Base-by-base conservation (phyloP, 108 stramenopile species). In the Conticribra guillardii region DNA sequence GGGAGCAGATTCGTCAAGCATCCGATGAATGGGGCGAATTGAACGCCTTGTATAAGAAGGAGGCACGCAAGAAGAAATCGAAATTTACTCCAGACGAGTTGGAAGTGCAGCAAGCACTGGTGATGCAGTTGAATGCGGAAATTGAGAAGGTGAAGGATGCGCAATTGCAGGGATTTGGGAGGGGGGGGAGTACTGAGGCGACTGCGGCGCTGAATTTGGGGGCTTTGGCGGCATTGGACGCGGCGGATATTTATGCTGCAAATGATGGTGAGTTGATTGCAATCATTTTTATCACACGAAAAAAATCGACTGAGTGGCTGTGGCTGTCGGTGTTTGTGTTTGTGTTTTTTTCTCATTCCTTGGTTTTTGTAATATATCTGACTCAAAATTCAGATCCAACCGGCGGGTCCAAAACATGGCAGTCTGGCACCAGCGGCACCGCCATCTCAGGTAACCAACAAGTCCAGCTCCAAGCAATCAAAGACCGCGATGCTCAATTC, bases 1-100 rank as follows among this genome's bases (percentile, higher is more conserved):
- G 92, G 8, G 90, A 93, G 69, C 57, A 85, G 45, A 76, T 89
- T 54, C 87, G 91, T 22, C 86, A 86, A 49, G 82, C 89, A 9
- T 65, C 65, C 16, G 92, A 96, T 44, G 95, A 96, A 68, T 96
- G 95, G 95, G 69, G 74, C 21, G 89, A 93, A 52, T 34, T 96
- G 54, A 91, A 96, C 44, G 85, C 58, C 2, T 68, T 96, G 49
- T 92, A 93, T 62, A 91, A 93, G 63, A 90, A 82, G 48, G 95
- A 96, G 67, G 87, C 90, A 16, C 67, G 91, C 15, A 94, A 94
- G 77, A 92, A 91, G 65, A 87, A 89, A 68, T 85, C 85, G 14
- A 94, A 94, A 63, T 96, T 94, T 71, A 86, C 91, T 0, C 67
- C 70, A 14, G 95, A 92, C 56, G 95, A 96, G 72, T 60, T 96